A percentile compares a stretch with the other conserved stretches of the same genome.
Conservation (phyloP, 345 rosid species). For the Melaleuca quinquenervia region DNA sequence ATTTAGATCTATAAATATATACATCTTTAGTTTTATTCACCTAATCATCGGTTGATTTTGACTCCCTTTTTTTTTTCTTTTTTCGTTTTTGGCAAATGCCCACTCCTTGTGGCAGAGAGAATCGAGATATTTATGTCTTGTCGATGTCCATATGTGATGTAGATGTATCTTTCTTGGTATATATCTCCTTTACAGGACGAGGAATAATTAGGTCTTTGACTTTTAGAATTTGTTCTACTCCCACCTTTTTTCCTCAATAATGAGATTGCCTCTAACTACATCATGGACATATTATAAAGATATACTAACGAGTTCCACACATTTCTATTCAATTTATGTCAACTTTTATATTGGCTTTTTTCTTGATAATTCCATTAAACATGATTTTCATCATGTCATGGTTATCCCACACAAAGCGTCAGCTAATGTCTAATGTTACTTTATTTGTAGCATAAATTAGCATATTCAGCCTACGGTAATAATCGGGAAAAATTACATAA, state of each 20-base stretch:
- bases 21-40: neutral
- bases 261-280: neutral
- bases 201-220: neutral
- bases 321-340: neutral
- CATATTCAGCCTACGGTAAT: neutral
- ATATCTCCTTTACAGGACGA: neutral
- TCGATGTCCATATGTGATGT: neutral
- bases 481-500: neutral
- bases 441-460: neutral
- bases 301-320: neutral
- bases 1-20: neutral
- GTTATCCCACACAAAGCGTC: neutral
- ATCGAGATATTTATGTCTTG: neutral
- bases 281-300: neutral
- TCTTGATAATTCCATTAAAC: neutral
- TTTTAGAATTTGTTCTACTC: neutral
- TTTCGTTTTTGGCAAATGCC: neutral
- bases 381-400: neutral
- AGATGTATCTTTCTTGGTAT: neutral
- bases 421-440: neutral
- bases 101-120: neutral
- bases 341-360: neutral
- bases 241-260: neutral
- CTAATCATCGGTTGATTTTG: neutral
- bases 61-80: neutral